A percentile compares a stretch with the other conserved stretches of the same genome.
phyloP scores from a whole-genome alignment of 345 rosid genomes.

The Jatropha curcas region DNA sequence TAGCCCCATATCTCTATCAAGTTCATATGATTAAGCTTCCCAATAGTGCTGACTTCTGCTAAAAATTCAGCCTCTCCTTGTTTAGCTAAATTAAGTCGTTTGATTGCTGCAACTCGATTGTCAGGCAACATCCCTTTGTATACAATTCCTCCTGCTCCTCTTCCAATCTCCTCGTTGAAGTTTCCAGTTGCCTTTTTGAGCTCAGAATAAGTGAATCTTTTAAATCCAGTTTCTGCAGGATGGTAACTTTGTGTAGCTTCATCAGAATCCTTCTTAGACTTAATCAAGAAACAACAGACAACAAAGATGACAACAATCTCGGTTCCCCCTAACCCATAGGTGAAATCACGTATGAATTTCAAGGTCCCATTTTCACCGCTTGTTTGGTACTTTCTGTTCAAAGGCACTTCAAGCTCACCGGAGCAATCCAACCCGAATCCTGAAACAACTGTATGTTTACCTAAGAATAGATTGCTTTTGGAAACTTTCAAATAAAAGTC shows the following conservation, averaged over 20 bases:
- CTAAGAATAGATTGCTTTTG: neutral
- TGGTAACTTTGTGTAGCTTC: neutral
- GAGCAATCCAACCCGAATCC: neutral
- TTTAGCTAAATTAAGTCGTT: constrained; percentile 24
- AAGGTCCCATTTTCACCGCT: constrained; percentile 8
- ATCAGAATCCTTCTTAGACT: constrained; percentile 1
- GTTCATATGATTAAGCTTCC: too few relatives aligned
- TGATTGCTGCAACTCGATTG: constrained; percentile 26
- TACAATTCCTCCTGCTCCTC: constrained; percentile 32
- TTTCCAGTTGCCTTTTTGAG: constrained; percentile 26
- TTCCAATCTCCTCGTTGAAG: constrained; percentile 34
- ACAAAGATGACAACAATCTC: constrained; percentile 29
- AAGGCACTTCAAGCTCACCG: neutral
- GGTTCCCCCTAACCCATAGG: constrained; percentile 20
- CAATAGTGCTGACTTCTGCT: too few relatives aligned
- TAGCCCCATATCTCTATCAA: too few relatives aligned
- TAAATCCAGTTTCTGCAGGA: constrained; percentile 28
- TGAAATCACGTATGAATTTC: constrained; percentile 32
- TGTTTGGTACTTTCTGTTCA: neutral
- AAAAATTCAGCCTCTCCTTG: constrained; percentile 10
- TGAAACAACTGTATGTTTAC: too few relatives aligned
- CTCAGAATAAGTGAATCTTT: constrained; percentile 28
- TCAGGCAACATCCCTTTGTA: constrained; percentile 28
- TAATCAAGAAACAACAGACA: constrained; percentile 29
- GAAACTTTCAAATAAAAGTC: constrained; percentile 8